Evolutionary conservation across 306 rosid species (phyloP).

Genomic region (Arachis stenosperma): DNA sequence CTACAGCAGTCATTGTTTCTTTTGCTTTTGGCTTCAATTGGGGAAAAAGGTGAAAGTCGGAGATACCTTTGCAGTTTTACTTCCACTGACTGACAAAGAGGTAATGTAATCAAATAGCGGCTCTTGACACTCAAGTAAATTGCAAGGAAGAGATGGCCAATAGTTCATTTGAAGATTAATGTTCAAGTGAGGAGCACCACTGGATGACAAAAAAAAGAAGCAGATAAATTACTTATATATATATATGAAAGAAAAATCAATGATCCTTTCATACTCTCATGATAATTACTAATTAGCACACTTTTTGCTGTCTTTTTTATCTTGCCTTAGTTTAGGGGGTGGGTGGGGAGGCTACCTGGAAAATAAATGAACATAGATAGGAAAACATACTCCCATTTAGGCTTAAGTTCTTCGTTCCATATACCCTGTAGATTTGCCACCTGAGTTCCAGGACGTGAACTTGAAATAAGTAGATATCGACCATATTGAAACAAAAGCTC

Average conservation of each 20-base stretch:
- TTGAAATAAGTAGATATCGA: conserved; percentile 85
- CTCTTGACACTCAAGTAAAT: conserved; percentile 88
- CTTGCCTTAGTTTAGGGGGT: not conserved
- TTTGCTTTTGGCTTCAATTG: not conserved
- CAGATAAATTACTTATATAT: conserved; percentile 34
- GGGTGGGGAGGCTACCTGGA: not conserved
- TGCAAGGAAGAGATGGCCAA: conserved; percentile 95
- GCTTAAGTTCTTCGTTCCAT: conserved; percentile 80
- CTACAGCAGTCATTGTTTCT: no score
- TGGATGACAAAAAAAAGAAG: conserved; percentile 44
- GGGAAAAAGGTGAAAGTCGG: conserved; percentile 24
- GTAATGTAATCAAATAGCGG: conserved; percentile 77
- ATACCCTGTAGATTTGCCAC: conserved; percentile 89
- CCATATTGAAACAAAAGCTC: conserved; percentile 94
- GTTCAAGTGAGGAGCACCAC: conserved; percentile 95
- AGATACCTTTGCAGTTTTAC: conserved; percentile 86
- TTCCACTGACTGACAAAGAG: conserved; percentile 67
- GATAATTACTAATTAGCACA: conserved; percentile 12
- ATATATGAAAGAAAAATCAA: not conserved
- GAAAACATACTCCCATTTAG: conserved; percentile 87
- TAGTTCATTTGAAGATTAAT: conserved; percentile 96
- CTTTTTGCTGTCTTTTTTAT: not conserved
- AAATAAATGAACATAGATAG: conserved; percentile 23
- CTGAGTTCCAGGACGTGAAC: conserved; percentile 91
- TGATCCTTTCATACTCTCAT: not conserved